Evolutionary conservation across 2,329 filamentous ascomycete species (phyloP).

Genomic region (Pestalotiopsis sp.): DNA sequence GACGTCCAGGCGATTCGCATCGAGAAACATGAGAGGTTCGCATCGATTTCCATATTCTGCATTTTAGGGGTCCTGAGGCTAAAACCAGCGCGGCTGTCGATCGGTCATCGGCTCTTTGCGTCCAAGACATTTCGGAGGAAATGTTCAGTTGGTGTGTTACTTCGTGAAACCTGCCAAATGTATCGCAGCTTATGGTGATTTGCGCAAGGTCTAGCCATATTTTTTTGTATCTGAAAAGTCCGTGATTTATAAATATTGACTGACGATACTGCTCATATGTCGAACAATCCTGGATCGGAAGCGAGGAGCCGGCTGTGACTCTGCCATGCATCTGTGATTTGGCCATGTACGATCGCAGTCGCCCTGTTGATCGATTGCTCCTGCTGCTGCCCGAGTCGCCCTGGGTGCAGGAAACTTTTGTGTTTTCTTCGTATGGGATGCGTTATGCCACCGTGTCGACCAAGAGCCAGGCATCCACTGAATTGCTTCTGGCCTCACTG

Average conservation of each 20-base stretch:
- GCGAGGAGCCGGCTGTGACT: no score
- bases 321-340: not conserved
- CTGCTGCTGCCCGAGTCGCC: not conserved
- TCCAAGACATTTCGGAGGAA: no score
- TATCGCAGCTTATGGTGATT: no score
- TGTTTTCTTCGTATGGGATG: not conserved
- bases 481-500: not conserved
- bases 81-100: not conserved
- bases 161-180: no score
- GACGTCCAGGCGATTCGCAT: not conserved
- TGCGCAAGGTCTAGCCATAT: no score
- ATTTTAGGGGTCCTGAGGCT: not conserved
- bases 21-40: not conserved
- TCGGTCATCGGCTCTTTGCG: not conserved
- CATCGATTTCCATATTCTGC: not conserved
- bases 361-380: not conserved
- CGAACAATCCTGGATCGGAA: no score
- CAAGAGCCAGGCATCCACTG: not conserved
- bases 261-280: no score
- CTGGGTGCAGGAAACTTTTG: not conserved
- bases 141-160: no score
- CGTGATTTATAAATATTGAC: no score
- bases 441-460: not conserved
- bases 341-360: not conserved
- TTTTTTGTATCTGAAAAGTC: no score